Conservation (phyloP, 495 filamentous ascomycete genomes). For the Penicillium angulare region DNA sequence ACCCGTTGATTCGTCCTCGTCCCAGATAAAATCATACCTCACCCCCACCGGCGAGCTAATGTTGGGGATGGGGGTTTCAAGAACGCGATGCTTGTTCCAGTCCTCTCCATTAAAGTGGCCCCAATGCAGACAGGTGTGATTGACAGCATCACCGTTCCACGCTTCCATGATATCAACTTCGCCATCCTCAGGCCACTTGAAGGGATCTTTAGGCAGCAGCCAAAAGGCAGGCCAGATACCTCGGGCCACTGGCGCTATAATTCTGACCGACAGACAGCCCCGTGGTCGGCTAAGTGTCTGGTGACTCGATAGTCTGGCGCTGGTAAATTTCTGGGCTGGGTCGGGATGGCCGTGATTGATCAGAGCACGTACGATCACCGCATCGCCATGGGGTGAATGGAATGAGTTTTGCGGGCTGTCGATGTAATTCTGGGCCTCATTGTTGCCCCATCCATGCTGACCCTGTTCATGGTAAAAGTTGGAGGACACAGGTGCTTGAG, state of each 20-base stretch:
- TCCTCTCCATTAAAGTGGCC: conserved; percentile 28
- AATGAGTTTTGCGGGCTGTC: conserved; percentile 28
- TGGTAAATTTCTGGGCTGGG: conserved; percentile 25
- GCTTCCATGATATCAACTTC: conserved; percentile 30
- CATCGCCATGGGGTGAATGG: conserved; percentile 28
- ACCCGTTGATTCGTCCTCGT: conserved; percentile 26
- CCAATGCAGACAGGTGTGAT: conserved; percentile 31
- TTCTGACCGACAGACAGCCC: conserved; percentile 29
- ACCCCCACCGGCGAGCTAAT: conserved; percentile 24
- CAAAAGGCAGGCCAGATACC: conserved; percentile 34
- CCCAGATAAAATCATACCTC: conserved; percentile 29
- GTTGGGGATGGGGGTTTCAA: conserved; percentile 26
- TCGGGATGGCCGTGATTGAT: conserved; percentile 27
- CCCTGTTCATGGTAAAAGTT: conserved; percentile 26
- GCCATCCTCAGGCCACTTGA: conserved; percentile 32
- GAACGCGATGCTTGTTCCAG: conserved; percentile 31
- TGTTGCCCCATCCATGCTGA: conserved; percentile 30
- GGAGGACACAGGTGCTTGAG: conserved; percentile 22
- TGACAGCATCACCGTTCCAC: conserved; percentile 30
- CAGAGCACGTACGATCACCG: conserved; percentile 26
- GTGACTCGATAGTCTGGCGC: conserved; percentile 24
- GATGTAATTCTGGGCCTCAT: conserved; percentile 28
- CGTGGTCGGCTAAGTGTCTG: conserved; percentile 26
- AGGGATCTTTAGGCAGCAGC: conserved; percentile 34
- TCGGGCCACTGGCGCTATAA: conserved; percentile 23